Evolutionary conservation across 345 rosid species (phyloP).

Genomic region (Lepidium didymum): DNA sequence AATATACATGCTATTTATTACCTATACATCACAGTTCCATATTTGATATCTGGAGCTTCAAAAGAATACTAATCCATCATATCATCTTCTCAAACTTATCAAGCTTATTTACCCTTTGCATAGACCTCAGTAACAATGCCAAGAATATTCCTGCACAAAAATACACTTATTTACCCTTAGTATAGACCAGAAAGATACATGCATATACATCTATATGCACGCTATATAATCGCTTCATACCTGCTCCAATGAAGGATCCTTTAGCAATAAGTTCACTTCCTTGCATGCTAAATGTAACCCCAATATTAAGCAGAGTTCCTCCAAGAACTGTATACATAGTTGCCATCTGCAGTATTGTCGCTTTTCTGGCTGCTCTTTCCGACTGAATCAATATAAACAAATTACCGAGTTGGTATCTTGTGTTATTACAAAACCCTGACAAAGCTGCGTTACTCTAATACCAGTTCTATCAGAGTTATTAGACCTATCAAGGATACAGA

Average conservation of each 20-base stretch:
- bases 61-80: conserved; percentile 27
- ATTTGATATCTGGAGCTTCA: conserved; percentile 1
- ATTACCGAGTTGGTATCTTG: not conserved
- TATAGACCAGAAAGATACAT: not conserved
- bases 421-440: not conserved
- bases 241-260: conserved; percentile 82
- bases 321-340: conserved; percentile 78
- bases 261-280: conserved; percentile 61
- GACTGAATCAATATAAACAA: conserved; percentile 39
- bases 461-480: not conserved
- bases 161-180: not conserved
- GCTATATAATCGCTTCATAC: conserved; percentile 22
- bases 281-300: conserved; percentile 62
- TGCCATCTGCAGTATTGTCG: conserved; percentile 86
- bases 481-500: not conserved
- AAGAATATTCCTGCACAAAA: conserved; percentile 62
- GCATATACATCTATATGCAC: not conserved
- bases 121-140: conserved; percentile 50
- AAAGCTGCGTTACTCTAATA: not conserved
- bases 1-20: conserved; percentile 2
- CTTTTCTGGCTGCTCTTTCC: conserved; percentile 86
- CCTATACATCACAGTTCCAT: conserved; percentile 18
- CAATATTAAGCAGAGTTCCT: conserved; percentile 74
- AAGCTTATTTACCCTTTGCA: conserved; percentile 71
- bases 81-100: conserved; percentile 95